Evolutionary conservation across 805 yeast genomes (phyloP).

Genomic region (Kluyveromyces aestuarii): DNA sequence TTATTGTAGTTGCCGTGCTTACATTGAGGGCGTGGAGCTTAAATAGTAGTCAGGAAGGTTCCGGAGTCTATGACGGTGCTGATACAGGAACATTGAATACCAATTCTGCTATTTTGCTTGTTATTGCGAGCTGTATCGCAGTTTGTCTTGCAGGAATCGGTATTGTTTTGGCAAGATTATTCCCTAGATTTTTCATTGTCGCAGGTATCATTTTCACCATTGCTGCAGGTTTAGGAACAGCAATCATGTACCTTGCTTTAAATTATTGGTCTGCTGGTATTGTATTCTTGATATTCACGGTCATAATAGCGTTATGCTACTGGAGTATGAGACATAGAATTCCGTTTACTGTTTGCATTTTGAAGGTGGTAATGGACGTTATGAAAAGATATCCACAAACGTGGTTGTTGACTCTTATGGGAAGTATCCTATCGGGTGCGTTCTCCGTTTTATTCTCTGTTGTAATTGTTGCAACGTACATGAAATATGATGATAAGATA

Average conservation of each 20-base stretch:
- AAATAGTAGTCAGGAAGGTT: conserved; percentile 48
- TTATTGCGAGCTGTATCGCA: conserved; percentile 53
- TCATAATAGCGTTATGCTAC: conserved; percentile 58
- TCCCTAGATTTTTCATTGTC: conserved; percentile 59
- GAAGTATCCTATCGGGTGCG: conserved; percentile 48
- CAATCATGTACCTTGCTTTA: conserved; percentile 61
- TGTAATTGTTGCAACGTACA: conserved; percentile 66
- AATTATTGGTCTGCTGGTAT: conserved; percentile 74
- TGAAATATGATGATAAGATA: conserved; percentile 57
- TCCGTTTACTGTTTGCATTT: conserved; percentile 63
- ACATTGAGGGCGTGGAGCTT: conserved; percentile 55
- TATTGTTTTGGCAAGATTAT: conserved; percentile 50
- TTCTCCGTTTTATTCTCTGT: conserved; percentile 59
- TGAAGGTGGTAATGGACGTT: conserved; percentile 68
- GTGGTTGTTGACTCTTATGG: conserved; percentile 48
- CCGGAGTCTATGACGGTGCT: conserved; percentile 47
- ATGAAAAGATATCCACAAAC: conserved; percentile 67
- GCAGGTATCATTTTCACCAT: conserved; percentile 61
- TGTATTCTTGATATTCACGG: conserved; percentile 58
- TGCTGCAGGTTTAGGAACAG: conserved; percentile 61
- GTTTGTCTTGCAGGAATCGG: conserved; percentile 49
- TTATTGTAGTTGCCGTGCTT: conserved; percentile 59
- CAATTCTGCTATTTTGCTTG: conserved; percentile 62
- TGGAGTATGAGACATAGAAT: conserved; percentile 65
- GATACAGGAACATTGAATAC: conserved; percentile 61